Evolutionary conservation across 2,329 filamentous ascomycete species (phyloP), one percentile per base, ranked within the genome.

Genomic region (Scleromitrula shiraiana): DNA sequence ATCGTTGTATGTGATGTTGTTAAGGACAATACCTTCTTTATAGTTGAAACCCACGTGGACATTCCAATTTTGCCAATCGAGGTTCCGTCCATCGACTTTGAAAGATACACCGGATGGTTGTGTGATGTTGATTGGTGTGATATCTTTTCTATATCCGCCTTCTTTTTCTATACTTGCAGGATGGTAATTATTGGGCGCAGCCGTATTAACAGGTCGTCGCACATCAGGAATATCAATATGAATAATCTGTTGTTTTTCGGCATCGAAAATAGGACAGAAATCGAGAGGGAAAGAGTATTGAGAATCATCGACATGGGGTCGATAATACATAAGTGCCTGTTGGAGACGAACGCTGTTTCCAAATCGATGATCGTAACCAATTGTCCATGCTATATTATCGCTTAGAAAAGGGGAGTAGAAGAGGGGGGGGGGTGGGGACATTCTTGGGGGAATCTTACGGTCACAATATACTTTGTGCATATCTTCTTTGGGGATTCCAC

Each of bases 401-500:
- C 39, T 62, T 52, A 60, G 53, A 24, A 46, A 22, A 40, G 26
- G 42, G 41, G 35, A 22, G 12, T 22, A 19, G 23, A 35, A 35
- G 20, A 24, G 19, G 24, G 26, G 24, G 19, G 24, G 20, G 19
- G n/a, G n/a, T n/a, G n/a, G n/a, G n/a, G n/a, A n/a, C n/a, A n/a
- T n/a, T n/a, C n/a, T n/a, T 7, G 4, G 19, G n/a, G 33, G 33
- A 24, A 29, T 74, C 76, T 68, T 64, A 76, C 80, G 88, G 64
- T 96, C 90, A 67, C 89, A 95, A 71, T 94, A 95, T 40, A 96
- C 87, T 68, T 95, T 95, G 72, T 93, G 72, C 90, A 96, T 95
- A 52, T 95, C 86, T 56, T 85, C 76, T 49, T 75, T 75, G 10
- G 87, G 78, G 51, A 96, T 87, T 1, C 90, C 90, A 50, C 88